Evolutionary conservation across 352 stramenopile species (phyloP).

Genomic region (Sclerospora graminicola): DNA sequence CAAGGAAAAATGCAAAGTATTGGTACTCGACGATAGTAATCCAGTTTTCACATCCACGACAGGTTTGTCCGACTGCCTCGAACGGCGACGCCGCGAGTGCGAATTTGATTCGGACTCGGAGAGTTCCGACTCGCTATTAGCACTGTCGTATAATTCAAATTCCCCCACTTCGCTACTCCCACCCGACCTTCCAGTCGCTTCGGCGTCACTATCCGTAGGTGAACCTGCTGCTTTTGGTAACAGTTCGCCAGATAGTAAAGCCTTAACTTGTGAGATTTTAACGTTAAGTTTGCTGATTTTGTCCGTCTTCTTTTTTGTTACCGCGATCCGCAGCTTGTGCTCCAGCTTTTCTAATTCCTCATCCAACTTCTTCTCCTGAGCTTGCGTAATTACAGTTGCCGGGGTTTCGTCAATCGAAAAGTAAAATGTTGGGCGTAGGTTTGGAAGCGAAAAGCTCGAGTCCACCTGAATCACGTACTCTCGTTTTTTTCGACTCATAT

Average conservation of each 20-base stretch:
- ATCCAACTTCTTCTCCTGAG: constrained; percentile 84
- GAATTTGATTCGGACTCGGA: constrained; percentile 54
- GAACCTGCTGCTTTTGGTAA: constrained; percentile 33
- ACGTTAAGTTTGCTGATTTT: constrained; percentile 80
- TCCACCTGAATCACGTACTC: constrained; percentile 86
- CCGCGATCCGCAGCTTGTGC: constrained; percentile 81
- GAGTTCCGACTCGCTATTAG: constrained; percentile 80
- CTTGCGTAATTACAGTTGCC: constrained; percentile 79
- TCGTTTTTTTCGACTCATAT: constrained; percentile 81
- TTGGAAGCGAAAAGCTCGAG: constrained; percentile 48
- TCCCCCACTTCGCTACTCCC: constrained; percentile 20
- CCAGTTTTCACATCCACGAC: constrained; percentile 17
- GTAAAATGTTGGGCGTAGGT: constrained; percentile 65
- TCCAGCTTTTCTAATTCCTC: constrained; percentile 86
- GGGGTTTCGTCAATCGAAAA: constrained; percentile 78
- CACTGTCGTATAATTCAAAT: constrained; percentile 60
- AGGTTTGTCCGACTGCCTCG: constrained; percentile 17
- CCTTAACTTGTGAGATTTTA: constrained; percentile 75
- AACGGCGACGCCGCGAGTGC: constrained; percentile 20
- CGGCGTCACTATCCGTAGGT: constrained; percentile 27
- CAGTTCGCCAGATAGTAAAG: constrained; percentile 68
- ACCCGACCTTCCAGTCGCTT: constrained; percentile 17
- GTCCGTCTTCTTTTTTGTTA: constrained; percentile 85
- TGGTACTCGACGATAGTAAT: constrained; percentile 30
- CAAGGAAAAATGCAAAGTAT: constrained; percentile 73